Conservation (phyloP, 139 green algal genomes). For the Coelastrella sp. region DNA sequence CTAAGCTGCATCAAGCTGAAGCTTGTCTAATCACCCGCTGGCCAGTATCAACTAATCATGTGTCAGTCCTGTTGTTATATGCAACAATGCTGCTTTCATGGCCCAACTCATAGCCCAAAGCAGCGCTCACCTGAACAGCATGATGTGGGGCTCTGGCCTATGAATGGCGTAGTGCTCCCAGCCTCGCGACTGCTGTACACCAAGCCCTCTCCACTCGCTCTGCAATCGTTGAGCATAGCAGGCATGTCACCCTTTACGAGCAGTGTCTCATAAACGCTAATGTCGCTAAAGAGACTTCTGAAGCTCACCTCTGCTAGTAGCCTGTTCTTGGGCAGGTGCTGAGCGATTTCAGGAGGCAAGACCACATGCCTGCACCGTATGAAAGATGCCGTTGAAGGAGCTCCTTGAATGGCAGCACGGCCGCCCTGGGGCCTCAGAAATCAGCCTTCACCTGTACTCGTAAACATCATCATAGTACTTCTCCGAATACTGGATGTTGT, state of each 20-base stretch:
- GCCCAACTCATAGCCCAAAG: no score
- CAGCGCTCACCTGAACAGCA: slow-evolving; percentile 91
- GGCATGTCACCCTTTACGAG: no score
- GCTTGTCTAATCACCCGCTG: no score
- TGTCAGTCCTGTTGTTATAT: not conserved
- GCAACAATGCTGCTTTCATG: not conserved
- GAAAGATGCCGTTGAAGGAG: not conserved
- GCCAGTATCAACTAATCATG: no score
- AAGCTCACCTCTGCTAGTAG: slow-evolving; percentile 91
- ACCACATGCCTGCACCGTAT: slow-evolving; percentile 91
- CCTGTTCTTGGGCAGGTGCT: slow-evolving; percentile 90
- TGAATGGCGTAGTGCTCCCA: slow-evolving; percentile 99
- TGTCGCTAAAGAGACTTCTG: not conserved
- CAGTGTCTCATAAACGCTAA: no score
- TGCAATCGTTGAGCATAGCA: slow-evolving; percentile 57
- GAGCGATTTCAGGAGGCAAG: slow-evolving; percentile 91
- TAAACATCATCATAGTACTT: slow-evolving; percentile 98
- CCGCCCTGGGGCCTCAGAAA: not conserved
- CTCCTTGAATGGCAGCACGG: not conserved
- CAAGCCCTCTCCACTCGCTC: slow-evolving; percentile 95
- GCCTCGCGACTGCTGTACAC: slow-evolving; percentile 97
- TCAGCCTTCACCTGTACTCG: slow-evolving; percentile 86
- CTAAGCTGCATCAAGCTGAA: no score
- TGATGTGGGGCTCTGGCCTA: slow-evolving; percentile 96
- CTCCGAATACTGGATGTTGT: slow-evolving; percentile 90